These are phyloP conservation scores for Solanum chmielewskii DNA, from an alignment of 257 asterid species.

Conservation along the genomic window DNA sequence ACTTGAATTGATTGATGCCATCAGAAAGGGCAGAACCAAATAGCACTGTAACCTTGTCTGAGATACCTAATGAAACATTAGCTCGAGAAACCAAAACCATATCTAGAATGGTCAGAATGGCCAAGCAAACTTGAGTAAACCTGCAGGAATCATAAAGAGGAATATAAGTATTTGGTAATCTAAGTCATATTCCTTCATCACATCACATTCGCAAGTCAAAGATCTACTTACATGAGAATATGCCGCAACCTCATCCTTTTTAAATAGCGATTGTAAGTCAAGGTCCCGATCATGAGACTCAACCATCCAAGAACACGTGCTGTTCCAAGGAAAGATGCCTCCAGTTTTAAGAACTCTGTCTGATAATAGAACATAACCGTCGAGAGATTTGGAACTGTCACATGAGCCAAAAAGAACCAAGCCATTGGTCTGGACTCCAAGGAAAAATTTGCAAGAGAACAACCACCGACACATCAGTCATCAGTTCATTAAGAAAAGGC, in stretches of 20 bases:
- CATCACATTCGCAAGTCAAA: neutral
- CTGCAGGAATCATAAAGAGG: slow-evolving; percentile 22
- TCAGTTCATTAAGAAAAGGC: neutral
- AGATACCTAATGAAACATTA: slow-evolving; percentile 49
- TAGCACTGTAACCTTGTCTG: slow-evolving; percentile 67
- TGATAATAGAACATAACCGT: slow-evolving; percentile 91
- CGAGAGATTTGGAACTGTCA: slow-evolving; percentile 77
- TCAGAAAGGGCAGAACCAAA: slow-evolving; percentile 87
- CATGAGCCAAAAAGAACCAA: slow-evolving; percentile 91
- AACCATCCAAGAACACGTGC: slow-evolving; percentile 88
- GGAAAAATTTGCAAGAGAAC: slow-evolving; percentile 6
- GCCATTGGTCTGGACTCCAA: slow-evolving; percentile 75
- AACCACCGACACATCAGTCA: slow-evolving; percentile 14
- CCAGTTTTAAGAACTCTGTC: slow-evolving; percentile 69
- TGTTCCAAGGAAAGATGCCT: slow-evolving; percentile 89
- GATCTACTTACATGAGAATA: slow-evolving; percentile 67
- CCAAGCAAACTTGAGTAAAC: slow-evolving; percentile 70
- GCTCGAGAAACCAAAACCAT: slow-evolving; percentile 57
- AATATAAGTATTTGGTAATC: neutral
- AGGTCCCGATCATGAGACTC: slow-evolving; percentile 89
- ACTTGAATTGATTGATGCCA: slow-evolving; percentile 93
- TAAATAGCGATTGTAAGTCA: slow-evolving; percentile 62
- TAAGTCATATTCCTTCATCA: neutral
- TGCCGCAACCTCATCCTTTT: slow-evolving; percentile 65
- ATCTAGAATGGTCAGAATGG: slow-evolving; percentile 48